phyloP scores from a whole-genome alignment of 2,329 filamentous ascomycete genomes.

The Cladosporium sp. region DNA sequence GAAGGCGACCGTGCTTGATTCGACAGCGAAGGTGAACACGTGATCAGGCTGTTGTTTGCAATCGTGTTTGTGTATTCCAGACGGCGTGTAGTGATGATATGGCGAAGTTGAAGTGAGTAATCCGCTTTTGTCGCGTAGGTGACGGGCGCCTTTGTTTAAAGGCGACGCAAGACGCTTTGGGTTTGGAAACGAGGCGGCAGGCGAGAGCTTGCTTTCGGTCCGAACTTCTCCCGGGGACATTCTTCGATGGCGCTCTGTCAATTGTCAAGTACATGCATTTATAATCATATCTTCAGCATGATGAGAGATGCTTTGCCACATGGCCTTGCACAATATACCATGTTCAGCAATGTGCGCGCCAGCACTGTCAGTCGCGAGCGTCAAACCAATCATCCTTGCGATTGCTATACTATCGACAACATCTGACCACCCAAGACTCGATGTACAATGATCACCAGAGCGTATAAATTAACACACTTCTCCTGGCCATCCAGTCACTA shows the following conservation, averaged over 20 bases:
- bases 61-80: not conserved
- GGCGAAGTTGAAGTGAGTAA: not conserved
- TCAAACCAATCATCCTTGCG: not conserved
- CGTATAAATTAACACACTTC: not conserved
- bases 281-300: not conserved
- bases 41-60: not conserved
- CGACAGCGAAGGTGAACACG: not conserved
- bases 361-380: not conserved
- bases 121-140: conserved; percentile 5
- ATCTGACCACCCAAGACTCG: not conserved
- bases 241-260: not conserved
- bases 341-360: not conserved
- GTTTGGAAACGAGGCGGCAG: not conserved
- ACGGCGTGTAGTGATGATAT: not conserved
- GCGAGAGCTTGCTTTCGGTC: not conserved
- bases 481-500: not conserved
- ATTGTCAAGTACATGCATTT: not conserved
- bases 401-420: not conserved
- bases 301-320: not conserved
- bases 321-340: not conserved
- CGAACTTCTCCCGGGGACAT: not conserved
- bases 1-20: not conserved
- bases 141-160: not conserved
- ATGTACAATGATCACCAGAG: not conserved
- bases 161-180: conserved; percentile 1